These are phyloP conservation scores for Neolecta irregularis DNA, from an alignment of 1,139 yeast genomes.

Conservation along the genomic window DNA sequence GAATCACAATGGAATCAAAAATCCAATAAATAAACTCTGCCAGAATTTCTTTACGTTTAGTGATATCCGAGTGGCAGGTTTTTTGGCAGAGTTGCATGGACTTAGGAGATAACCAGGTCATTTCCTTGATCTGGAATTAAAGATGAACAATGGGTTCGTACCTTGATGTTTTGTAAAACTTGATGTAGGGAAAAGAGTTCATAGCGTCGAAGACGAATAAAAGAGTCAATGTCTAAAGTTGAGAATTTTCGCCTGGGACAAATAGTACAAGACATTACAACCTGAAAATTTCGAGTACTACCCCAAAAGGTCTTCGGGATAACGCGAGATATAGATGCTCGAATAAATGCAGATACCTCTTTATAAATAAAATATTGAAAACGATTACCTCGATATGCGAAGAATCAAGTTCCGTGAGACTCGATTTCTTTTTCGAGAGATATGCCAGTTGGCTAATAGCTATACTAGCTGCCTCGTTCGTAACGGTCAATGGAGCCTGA, in stretches of 20 bases:
- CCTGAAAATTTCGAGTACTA: conserved; percentile 26
- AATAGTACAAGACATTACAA: background rate
- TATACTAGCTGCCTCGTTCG: background rate
- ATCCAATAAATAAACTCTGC: conserved; percentile 43
- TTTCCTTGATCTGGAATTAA: conserved; percentile 21
- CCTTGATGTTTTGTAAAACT: conserved; percentile 24
- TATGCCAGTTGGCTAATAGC: background rate
- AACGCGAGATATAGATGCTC: conserved; percentile 5
- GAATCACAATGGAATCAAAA: conserved; percentile 33
- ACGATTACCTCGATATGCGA: too few relatives aligned
- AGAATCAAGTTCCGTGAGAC: too few relatives aligned
- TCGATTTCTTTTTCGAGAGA: background rate
- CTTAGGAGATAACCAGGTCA: conserved; percentile 33
- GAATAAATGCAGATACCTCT: conserved; percentile 6
- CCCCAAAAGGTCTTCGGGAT: conserved; percentile 2
- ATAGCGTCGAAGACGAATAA: conserved; percentile 27
- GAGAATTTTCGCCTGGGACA: background rate
- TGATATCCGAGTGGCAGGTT: conserved; percentile 15
- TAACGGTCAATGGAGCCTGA: conserved; percentile 21
- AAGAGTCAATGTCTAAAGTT: conserved; percentile 18
- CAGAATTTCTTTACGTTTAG: conserved; percentile 23
- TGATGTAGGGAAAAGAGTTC: conserved; percentile 23
- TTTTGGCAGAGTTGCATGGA: conserved; percentile 7
- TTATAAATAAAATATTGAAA: conserved; percentile 2
- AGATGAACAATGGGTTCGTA: background rate